Evolutionary conservation across 1,284 basidiomycete genomes (phyloP).

Genomic region (Irpex rosettiformis): DNA sequence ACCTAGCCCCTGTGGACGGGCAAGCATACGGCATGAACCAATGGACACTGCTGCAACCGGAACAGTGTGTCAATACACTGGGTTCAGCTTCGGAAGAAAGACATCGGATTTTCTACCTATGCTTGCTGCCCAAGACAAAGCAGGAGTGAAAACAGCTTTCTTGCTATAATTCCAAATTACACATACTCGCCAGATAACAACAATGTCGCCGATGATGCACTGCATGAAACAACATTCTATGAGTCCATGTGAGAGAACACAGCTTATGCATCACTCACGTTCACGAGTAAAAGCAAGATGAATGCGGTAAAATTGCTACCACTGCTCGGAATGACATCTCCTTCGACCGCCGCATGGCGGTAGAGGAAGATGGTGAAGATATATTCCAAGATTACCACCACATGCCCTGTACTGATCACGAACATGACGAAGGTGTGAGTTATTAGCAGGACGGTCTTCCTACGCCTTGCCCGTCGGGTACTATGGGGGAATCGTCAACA

Average conservation of each 20-base stretch:
- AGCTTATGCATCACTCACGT: background rate
- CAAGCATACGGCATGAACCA: background rate
- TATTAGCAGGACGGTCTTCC: background rate
- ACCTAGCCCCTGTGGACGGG: background rate
- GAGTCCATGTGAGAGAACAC: background rate
- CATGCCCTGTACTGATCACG: background rate
- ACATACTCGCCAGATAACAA: conserved; percentile 8
- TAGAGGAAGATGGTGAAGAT: background rate
- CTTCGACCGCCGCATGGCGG: background rate
- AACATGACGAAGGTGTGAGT: background rate
- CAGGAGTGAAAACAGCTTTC: background rate
- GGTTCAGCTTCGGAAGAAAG: background rate
- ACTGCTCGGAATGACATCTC: background rate
- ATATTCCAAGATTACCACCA: background rate
- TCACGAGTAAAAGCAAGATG: background rate
- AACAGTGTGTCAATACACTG: background rate
- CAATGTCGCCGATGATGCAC: conserved; percentile 7
- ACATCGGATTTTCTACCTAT: background rate
- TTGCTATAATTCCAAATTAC: conserved; percentile 3
- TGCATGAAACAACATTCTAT: background rate
- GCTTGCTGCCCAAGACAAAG: background rate
- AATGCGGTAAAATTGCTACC: background rate
- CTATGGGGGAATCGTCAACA: background rate
- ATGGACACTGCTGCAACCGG: background rate
- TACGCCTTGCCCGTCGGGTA: background rate